Conservation (phyloP, 1,139 yeast genomes). For the Debaryomyces sp. region DNA sequence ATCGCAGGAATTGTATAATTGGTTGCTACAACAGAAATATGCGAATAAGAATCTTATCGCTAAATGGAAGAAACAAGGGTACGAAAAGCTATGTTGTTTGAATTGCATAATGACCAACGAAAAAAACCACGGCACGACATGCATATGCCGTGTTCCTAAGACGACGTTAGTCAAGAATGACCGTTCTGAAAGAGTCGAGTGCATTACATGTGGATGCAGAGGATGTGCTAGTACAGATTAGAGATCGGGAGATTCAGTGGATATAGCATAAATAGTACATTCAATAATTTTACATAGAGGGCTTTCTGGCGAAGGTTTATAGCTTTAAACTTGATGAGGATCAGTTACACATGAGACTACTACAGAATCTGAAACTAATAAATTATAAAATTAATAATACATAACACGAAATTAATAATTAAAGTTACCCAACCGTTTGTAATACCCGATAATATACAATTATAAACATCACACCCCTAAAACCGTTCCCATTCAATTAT, state of each 20-base stretch:
- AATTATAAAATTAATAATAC: conserved; percentile 5
- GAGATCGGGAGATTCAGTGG: conserved; percentile 5
- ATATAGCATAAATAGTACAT: background rate
- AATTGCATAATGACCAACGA: conserved; percentile 73
- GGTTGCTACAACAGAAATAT: conserved; percentile 69
- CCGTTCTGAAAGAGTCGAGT: conserved; percentile 49
- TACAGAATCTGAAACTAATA: background rate
- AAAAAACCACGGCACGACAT: conserved; percentile 65
- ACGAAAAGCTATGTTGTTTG: conserved; percentile 83
- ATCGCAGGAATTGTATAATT: conserved; percentile 69
- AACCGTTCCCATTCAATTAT: conserved; percentile 3
- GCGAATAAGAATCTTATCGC: conserved; percentile 77
- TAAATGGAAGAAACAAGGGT: conserved; percentile 91
- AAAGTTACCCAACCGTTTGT: conserved; percentile 6
- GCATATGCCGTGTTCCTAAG: conserved; percentile 87
- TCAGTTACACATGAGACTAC: background rate
- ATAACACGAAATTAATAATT: conserved; percentile 4
- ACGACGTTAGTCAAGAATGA: conserved; percentile 45
- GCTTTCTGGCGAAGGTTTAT: background rate
- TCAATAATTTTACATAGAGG: background rate
- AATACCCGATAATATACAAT: background rate
- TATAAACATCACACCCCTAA: background rate
- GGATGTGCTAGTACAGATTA: conserved; percentile 88
- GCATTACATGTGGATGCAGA: conserved; percentile 86
- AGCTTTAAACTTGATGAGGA: background rate